phyloP scores from a whole-genome alignment of 1,139 yeast genomes.

The Chernovozyma aurita region DNA sequence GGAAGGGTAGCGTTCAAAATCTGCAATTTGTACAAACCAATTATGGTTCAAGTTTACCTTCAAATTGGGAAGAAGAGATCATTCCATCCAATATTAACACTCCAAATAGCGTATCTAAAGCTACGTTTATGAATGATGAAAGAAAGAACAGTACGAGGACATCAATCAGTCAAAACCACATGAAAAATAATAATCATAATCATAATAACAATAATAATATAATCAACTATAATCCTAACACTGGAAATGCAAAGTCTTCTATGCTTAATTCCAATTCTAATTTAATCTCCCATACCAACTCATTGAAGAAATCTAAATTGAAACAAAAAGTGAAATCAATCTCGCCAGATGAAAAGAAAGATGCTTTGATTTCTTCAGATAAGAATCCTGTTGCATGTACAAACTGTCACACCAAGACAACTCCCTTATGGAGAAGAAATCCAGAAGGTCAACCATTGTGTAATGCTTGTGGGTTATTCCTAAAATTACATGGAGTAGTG shows the following conservation, averaged over 20 bases:
- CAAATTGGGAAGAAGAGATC: slow-evolving; percentile 10
- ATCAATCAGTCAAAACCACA: no score
- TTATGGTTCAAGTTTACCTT: slow-evolving; percentile 3
- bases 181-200: background rate
- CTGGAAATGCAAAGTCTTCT: background rate
- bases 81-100: slow-evolving; percentile 4
- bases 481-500: slow-evolving; percentile 55
- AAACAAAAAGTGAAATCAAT: slow-evolving; percentile 1
- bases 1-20: slow-evolving; percentile 1
- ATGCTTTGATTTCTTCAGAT: background rate
- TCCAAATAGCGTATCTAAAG: background rate
- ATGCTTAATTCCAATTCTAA: background rate
- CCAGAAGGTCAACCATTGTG: slow-evolving; percentile 54
- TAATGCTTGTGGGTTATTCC: slow-evolving; percentile 57
- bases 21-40: slow-evolving; percentile 2
- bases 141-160: background rate
- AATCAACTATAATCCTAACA: slow-evolving; percentile 4
- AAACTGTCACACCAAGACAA: slow-evolving; percentile 53
- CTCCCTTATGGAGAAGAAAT: slow-evolving; percentile 57
- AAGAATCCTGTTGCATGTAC: slow-evolving; percentile 27
- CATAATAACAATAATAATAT: slow-evolving; percentile 4
- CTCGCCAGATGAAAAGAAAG: slow-evolving; percentile 2
- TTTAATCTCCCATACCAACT: background rate
- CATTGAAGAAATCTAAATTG: slow-evolving; percentile 7
- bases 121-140: background rate